Evolutionary conservation across 306 rosid species (phyloP), one percentile per base, ranked within the genome.

Genomic region (Pyrus communis): DNA sequence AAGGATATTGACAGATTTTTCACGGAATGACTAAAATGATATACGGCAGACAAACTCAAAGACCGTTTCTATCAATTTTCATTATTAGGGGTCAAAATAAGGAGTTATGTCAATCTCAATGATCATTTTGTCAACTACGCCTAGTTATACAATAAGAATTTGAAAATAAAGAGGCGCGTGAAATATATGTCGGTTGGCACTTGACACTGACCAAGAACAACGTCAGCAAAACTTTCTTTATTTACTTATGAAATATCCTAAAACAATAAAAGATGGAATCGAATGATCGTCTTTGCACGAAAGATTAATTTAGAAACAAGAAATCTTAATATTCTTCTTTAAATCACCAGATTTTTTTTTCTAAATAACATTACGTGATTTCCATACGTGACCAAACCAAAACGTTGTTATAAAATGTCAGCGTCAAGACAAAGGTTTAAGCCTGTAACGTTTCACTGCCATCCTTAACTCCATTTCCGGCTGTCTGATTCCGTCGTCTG

Each of bases 81-180:
- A 33, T 33, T 33, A 7, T 33, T 33, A 33, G 1, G 7, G 7
- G 0, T 5, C 35, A 31, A 31, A 31, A 31, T 31, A 0, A 31
- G 0, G 1, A 35, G 8, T 35, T 35, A 7, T 7, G 2, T 7
- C 8, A 35, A 7, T 7, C 2, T 38, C 42, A 7, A 35, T 1
- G 40, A 7, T 0, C 2, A 38, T 7, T 38, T 38, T 38, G 2
- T 7, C 2, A 0, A 0, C 9, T 0, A 38, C 1, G 10, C 10
- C 2, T 38, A 38, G 42, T 7, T 38, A 38, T 38, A 38, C 45
- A 42, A 0, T 0, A 42, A 42, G 45, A 42, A 42, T 42, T 42
- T 42, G 45, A 42, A 42, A 42, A 42, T 9, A 2, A 42, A 42
- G 7, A 14, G 54, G n/a, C 58, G 3, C n/a, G 9, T 52, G 21